Evolutionary conservation across 176 grass and related monocot genomes (phyloP).

Genomic region (Cenchrus purpureus): DNA sequence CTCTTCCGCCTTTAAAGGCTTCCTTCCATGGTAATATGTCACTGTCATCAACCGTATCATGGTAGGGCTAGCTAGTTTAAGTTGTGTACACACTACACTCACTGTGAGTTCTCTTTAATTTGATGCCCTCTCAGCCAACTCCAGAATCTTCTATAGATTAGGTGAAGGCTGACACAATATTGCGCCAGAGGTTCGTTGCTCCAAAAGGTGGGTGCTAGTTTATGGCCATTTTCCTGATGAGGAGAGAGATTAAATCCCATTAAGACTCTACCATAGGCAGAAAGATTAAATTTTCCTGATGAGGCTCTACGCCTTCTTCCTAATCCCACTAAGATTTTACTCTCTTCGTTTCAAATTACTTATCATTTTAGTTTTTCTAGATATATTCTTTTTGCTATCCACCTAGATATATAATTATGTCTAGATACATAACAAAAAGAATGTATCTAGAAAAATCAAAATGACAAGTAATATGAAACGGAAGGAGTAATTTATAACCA

Average conservation of each 20-base stretch:
- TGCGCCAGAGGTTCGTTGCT: not conserved
- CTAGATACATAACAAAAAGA: too few species aligned
- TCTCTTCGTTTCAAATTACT: too few species aligned
- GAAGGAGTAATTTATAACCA: too few species aligned
- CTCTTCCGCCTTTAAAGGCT: not conserved
- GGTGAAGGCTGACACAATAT: not conserved
- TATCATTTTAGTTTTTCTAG: too few species aligned
- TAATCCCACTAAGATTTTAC: not conserved
- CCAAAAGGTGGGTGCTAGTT: not conserved
- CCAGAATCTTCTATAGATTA: constrained; percentile 6
- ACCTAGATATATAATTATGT: too few species aligned
- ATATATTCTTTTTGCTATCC: too few species aligned
- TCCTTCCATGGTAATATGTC: not conserved
- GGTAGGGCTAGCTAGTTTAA: not conserved
- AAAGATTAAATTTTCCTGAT: not conserved
- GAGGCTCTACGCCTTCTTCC: not conserved
- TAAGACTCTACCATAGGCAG: not conserved
- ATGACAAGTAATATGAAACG: too few species aligned
- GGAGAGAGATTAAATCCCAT: not conserved
- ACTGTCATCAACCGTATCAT: not conserved
- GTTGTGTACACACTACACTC: not conserved
- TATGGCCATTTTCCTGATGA: too few species aligned
- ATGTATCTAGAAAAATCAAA: too few species aligned
- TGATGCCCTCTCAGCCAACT: not conserved
- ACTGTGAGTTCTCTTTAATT: not conserved